A percentile compares a stretch with the other conserved stretches of the same genome.
Evolutionary conservation across 228 moss, liverwort and hornwort species (phyloP).

Genomic region (Sphagnum fallax): DNA sequence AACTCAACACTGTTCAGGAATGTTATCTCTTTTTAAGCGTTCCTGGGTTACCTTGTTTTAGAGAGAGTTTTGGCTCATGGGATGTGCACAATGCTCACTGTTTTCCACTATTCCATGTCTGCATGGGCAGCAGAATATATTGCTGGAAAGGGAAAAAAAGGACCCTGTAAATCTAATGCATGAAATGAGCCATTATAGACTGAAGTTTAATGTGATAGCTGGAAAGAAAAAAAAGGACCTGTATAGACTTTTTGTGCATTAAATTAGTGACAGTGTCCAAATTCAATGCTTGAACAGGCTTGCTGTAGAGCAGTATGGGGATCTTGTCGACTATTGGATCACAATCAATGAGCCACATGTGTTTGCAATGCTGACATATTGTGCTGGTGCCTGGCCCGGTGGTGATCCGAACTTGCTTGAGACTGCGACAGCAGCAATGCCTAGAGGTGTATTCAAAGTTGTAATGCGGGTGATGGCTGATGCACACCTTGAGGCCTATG

Average conservation of each 20-base stretch:
- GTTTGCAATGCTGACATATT: constrained; percentile 91
- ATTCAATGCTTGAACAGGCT: constrained; percentile 39
- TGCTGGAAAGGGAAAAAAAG: constrained; percentile 72
- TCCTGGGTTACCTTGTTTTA: constrained; percentile 24
- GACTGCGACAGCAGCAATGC: constrained; percentile 62
- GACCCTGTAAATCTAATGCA: too few species aligned
- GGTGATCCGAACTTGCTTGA: constrained; percentile 89
- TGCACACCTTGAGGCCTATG: constrained; percentile 71
- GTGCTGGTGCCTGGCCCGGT: constrained; percentile 98
- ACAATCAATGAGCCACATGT: constrained; percentile 99
- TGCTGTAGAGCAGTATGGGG: constrained; percentile 71
- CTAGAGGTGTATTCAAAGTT: constrained; percentile 76
- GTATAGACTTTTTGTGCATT: too few species aligned
- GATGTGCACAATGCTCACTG: constrained; percentile 92
- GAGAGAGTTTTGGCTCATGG: constrained; percentile 68
- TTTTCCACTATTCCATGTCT: constrained; percentile 95
- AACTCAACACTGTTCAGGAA: too few species aligned
- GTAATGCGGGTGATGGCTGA: constrained; percentile 88
- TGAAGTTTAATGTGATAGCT: too few species aligned
- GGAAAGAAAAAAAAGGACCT: too few species aligned
- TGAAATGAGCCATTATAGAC: too few species aligned
- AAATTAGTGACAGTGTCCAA: too few species aligned
- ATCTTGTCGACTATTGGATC: constrained; percentile 91
- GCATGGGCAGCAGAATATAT: constrained; percentile 79
- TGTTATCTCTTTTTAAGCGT: too few species aligned